Evolutionary conservation across 2,329 filamentous ascomycete genomes (phyloP), one percentile per base, ranked within the genome.

Genomic region (Mollisia scopiformis): DNA sequence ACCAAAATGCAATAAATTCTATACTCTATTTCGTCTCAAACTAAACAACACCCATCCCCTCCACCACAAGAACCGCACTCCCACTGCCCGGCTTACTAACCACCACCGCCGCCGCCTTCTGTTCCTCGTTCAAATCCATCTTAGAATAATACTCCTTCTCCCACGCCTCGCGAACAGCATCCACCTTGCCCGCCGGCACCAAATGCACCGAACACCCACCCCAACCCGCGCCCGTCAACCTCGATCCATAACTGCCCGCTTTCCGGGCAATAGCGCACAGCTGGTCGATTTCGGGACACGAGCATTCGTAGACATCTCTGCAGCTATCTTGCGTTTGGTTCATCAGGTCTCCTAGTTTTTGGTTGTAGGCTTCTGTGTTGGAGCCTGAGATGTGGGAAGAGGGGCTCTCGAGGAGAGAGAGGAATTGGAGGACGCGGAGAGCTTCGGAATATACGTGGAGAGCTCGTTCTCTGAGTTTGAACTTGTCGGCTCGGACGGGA

Each of bases 151-250:
- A 99, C 73, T 93, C 87, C 64, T 84, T 83, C 70, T 90, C 86
- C 84, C 95, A 87, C 5, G 91, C 91, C 70, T 85, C 82, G 74
- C 85, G 92, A 23, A 99, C 91, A 27, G 80, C 85, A 5, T 89
- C 87, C 0, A 97, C 90, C 76, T 90, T 94, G 71, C 92, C 85
- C 60, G 87, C 90, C 0, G 94, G 90, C 55, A 98, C 90, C 59
- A 99, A 83, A 78, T 99, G 95, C 60, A 99, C 94, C 62, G 87
- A 95, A 78, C 95, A 98, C 2, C 95, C 95, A 63, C 95, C 95
- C 95, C 95, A 99, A 2, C 95, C 95, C 0, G 95, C 95, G 39
- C 95, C 95, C 0, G 94, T 98, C 68, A 97, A 78, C 27, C 94
- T 82, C 68, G 90, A 93, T 28, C 94, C 95, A 73, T 92, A 93